phyloP scores from a whole-genome alignment of 495 filamentous ascomycete genomes.

The Annulohypoxylon nitens region DNA sequence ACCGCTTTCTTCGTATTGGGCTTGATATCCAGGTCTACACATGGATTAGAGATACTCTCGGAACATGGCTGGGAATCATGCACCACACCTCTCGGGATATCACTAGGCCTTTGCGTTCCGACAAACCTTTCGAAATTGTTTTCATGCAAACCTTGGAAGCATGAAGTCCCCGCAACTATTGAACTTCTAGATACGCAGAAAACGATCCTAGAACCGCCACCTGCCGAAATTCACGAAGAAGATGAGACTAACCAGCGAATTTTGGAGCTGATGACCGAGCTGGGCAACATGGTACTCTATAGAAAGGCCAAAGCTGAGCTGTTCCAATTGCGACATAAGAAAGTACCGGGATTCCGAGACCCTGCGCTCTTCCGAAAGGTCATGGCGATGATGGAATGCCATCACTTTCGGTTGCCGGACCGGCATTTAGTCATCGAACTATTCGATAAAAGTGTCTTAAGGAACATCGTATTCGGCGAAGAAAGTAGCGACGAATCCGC shows the following conservation, averaged over 20 bases:
- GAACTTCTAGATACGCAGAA: conserved; percentile 57
- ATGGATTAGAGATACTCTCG: conserved; percentile 89
- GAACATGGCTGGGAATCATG: conserved; percentile 93
- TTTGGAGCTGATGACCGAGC: conserved; percentile 81
- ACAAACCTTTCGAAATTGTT: conserved; percentile 82
- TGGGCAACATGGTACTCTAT: conserved; percentile 89
- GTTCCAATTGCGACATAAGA: conserved; percentile 64
- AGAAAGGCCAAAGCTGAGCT: conserved; percentile 82
- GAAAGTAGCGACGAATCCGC: conserved; percentile 55
- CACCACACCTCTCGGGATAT: conserved; percentile 83
- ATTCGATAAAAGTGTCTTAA: conserved; percentile 89
- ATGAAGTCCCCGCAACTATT: conserved; percentile 59
- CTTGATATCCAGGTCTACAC: conserved; percentile 89
- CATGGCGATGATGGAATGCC: conserved; percentile 86
- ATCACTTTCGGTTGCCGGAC: conserved; percentile 86
- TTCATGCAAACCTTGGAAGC: conserved; percentile 64
- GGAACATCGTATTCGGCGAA: conserved; percentile 77
- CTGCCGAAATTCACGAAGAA: conserved; percentile 53
- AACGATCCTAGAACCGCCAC: conserved; percentile 55
- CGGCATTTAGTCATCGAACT: conserved; percentile 91
- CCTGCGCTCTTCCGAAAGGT: conserved; percentile 83
- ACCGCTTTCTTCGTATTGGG: conserved; percentile 97
- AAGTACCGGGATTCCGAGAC: conserved; percentile 77
- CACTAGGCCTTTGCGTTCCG: conserved; percentile 88
- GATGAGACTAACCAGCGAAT: conserved; percentile 74